A percentile compares a stretch with the other conserved stretches of the same genome.
These are phyloP conservation scores for Silene uniflora DNA, from an alignment of 148 eudicot genomes.

Conservation along the genomic window DNA sequence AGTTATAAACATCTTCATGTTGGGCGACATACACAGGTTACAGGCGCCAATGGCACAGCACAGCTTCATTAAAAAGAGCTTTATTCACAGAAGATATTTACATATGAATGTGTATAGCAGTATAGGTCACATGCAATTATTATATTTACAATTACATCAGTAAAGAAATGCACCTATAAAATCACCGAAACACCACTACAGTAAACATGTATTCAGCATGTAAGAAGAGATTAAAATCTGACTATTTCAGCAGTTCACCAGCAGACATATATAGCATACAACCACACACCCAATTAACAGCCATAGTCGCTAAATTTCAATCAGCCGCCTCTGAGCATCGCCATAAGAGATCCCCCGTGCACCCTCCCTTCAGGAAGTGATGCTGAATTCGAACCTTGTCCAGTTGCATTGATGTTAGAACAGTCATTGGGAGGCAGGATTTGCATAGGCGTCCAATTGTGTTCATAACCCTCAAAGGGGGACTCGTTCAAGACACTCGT, in stretches of 20 bases:
- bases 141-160: background rate
- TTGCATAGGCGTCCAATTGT: constrained; percentile 14
- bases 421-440: constrained; percentile 5
- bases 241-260: background rate
- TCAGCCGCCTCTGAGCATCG: constrained; percentile 40
- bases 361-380: constrained; percentile 70
- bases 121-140: background rate
- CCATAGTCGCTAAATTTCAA: constrained; percentile 7
- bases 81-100: background rate
- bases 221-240: no score
- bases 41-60: background rate
- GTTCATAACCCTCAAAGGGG: constrained; percentile 11
- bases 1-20: no score
- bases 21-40: no score
- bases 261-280: background rate
- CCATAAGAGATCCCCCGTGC: constrained; percentile 67
- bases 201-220: no score
- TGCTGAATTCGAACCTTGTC: constrained; percentile 20
- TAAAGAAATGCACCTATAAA: no score
- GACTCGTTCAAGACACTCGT: constrained; percentile 1
- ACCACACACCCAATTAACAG: constrained; percentile 13
- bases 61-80: background rate
- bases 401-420: background rate
- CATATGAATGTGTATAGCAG: background rate
- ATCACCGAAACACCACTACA: no score